phyloP scores from a whole-genome alignment of 768 basidiomycete species.

The Chiua virens region DNA sequence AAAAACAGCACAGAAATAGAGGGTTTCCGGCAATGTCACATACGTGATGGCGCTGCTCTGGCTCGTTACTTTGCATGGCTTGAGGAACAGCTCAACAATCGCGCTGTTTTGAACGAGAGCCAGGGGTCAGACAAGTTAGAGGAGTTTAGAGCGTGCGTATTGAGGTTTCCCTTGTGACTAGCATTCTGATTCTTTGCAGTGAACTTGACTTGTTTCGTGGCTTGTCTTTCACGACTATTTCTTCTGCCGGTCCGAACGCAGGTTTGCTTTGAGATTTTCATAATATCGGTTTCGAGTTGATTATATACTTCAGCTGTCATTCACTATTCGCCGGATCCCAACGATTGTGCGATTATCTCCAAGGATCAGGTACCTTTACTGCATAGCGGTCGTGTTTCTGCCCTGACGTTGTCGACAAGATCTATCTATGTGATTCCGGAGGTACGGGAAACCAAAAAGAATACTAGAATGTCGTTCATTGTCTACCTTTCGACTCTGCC shows the following conservation, averaged over 20 bases:
- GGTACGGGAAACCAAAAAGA: conserved; percentile 39
- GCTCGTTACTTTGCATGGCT: conserved; percentile 94
- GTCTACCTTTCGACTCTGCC: not conserved
- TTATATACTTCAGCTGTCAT: conserved; percentile 66
- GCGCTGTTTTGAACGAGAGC: conserved; percentile 68
- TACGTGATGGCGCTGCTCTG: conserved; percentile 87
- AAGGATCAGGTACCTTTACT: conserved; percentile 58
- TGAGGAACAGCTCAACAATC: conserved; percentile 73
- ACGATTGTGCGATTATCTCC: conserved; percentile 70
- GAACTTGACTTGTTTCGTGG: conserved; percentile 81
- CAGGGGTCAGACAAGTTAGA: conserved; percentile 80
- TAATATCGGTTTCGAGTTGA: not conserved
- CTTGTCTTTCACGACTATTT: conserved; percentile 90
- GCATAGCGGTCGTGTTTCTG: not conserved
- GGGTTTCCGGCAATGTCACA: conserved; percentile 86
- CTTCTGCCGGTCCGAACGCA: conserved; percentile 88
- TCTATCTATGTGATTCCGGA: conserved; percentile 87
- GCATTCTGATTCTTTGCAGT: conserved; percentile 36
- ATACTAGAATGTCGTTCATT: not conserved
- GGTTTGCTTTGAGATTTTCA: conserved; percentile 45
- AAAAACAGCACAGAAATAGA: conserved; percentile 82
- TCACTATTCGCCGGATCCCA: conserved; percentile 83
- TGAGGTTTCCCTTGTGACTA: not conserved
- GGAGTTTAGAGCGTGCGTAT: conserved; percentile 74
- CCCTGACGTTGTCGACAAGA: conserved; percentile 44